Conservation (phyloP, 306 rosid genomes). For the Medicago arabica region DNA sequence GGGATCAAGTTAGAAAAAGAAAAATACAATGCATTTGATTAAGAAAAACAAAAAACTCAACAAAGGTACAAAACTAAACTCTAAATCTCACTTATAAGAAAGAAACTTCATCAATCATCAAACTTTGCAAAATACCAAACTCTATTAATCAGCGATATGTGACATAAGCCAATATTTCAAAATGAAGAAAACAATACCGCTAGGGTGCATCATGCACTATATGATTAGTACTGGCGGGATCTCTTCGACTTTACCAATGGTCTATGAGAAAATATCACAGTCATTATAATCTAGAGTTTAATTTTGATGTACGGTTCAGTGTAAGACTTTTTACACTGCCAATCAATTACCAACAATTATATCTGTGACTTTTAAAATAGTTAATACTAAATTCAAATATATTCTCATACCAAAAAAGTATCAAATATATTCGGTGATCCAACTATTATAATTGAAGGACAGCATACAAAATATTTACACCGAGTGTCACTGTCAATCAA, state of each 20-base stretch:
- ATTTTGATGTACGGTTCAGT: too few relatives aligned
- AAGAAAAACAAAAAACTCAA: constrained; percentile 21
- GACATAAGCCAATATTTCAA: constrained; percentile 11
- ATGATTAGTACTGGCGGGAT: background rate
- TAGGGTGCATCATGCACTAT: background rate
- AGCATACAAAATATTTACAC: too few relatives aligned
- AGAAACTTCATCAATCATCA: background rate
- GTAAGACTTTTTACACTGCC: too few relatives aligned
- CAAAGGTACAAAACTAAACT: background rate
- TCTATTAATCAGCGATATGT: constrained; percentile 1
- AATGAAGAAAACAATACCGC: background rate
- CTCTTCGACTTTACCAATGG: background rate
- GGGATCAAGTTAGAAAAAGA: constrained; percentile 11
- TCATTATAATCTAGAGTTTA: background rate
- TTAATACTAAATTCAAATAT: too few relatives aligned
- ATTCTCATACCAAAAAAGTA: too few relatives aligned
- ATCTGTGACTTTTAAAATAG: too few relatives aligned
- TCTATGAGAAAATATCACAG: background rate
- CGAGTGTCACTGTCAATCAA: too few relatives aligned
- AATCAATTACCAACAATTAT: too few relatives aligned
- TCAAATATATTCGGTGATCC: too few relatives aligned
- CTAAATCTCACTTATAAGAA: background rate
- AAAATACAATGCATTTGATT: constrained; percentile 14
- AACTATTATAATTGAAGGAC: too few relatives aligned
- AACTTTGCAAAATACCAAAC: constrained; percentile 7